phyloP scores from a whole-genome alignment of 1,139 yeast genomes.

The Sugiyamaella grinbergsii region DNA sequence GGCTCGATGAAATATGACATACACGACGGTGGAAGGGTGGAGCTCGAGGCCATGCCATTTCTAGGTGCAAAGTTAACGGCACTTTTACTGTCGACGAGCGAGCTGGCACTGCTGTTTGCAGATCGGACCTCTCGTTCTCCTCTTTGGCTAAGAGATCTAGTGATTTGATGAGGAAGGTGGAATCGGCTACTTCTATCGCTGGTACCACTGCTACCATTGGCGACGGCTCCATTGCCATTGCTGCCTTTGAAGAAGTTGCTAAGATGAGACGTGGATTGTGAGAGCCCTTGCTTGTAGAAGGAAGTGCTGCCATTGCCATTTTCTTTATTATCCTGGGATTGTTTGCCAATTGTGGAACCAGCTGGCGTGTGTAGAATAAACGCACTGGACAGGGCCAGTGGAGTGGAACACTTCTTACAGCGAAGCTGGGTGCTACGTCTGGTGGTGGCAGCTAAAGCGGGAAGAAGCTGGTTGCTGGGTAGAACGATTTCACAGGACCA shows the following conservation, averaged over 20 bases:
- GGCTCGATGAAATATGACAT: conserved; percentile 91
- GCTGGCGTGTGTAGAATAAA: conserved; percentile 34
- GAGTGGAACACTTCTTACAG: conserved; percentile 42
- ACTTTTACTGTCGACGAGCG: background rate
- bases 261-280: conserved; percentile 16
- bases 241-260: conserved; percentile 10
- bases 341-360: conserved; percentile 16
- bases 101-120: conserved; percentile 1
- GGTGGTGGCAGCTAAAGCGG: conserved; percentile 18
- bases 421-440: conserved; percentile 33
- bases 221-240: conserved; percentile 28
- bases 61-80: conserved; percentile 30
- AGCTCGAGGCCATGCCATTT: conserved; percentile 42
- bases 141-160: conserved; percentile 11
- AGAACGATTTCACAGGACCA: conserved; percentile 23
- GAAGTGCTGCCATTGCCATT: conserved; percentile 14
- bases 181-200: conserved; percentile 18
- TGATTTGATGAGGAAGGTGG: conserved; percentile 15
- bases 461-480: conserved; percentile 19
- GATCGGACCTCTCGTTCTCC: conserved; percentile 6
- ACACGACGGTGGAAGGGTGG: conserved; percentile 67
- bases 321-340: conserved; percentile 1
- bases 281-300: conserved; percentile 15
- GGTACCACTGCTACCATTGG: conserved; percentile 33
- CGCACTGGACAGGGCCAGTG: conserved; percentile 35